phyloP scores from a whole-genome alignment of 192 early-diverging fungal genomes.

The Coemansia guatemalensis region DNA sequence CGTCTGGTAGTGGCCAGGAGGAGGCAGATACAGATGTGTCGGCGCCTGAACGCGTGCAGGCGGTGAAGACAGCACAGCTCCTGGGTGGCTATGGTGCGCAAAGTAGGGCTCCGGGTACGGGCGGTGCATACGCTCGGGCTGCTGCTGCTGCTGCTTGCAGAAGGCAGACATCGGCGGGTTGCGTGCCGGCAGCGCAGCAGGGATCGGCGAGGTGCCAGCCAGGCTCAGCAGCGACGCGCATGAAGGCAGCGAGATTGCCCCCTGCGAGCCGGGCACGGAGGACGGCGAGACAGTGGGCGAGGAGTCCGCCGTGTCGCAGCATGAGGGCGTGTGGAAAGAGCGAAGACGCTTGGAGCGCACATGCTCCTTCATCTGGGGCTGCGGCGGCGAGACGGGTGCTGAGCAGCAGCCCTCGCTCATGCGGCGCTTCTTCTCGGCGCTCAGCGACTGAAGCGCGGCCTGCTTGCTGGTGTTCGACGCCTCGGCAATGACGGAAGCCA shows the following conservation, averaged over 20 bases:
- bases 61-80: slow-evolving; percentile 7
- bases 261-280: neutral
- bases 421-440: slow-evolving; percentile 40
- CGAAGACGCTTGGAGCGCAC: slow-evolving; percentile 41
- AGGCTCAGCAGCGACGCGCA: slow-evolving; percentile 53
- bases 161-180: neutral
- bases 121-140: slow-evolving; percentile 19
- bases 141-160: slow-evolving; percentile 15
- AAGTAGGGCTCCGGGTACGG: slow-evolving; percentile 12
- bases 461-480: slow-evolving; percentile 10
- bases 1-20: slow-evolving; percentile 10
- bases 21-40: slow-evolving; percentile 3
- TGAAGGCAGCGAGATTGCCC: slow-evolving; percentile 44
- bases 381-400: slow-evolving; percentile 49
- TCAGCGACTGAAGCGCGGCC: slow-evolving; percentile 4
- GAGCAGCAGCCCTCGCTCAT: slow-evolving; percentile 46
- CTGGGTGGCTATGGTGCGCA: slow-evolving; percentile 11
- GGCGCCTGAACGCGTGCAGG: slow-evolving; percentile 5
- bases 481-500: slow-evolving; percentile 42
- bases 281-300: slow-evolving; percentile 13
- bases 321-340: slow-evolving; percentile 38
- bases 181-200: slow-evolving; percentile 1
- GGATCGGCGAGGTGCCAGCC: slow-evolving; percentile 29
- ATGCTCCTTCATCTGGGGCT: slow-evolving; percentile 17
- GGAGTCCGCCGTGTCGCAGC: slow-evolving; percentile 17